Conservation (phyloP, 495 filamentous ascomycete species). For the Geoglossum glabrum region DNA sequence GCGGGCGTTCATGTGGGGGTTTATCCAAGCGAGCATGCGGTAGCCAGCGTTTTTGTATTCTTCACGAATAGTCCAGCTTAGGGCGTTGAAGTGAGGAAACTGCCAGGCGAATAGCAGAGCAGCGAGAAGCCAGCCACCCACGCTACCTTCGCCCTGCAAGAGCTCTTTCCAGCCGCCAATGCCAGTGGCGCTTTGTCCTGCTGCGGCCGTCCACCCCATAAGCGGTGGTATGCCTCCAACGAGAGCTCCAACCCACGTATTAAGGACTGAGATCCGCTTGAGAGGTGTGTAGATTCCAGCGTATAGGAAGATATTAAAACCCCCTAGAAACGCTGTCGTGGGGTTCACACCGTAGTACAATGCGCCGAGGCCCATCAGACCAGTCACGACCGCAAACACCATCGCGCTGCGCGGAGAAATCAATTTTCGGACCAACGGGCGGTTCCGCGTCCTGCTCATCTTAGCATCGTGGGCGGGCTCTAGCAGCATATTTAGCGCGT, state of each 20-base stretch:
- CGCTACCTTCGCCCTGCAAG: conserved; percentile 43
- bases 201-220: conserved; percentile 95
- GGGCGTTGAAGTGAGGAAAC: conserved; percentile 90
- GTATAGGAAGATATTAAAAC: conserved; percentile 69
- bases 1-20: conserved; percentile 61
- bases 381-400: conserved; percentile 55
- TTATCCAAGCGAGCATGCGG: conserved; percentile 77
- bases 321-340: conserved; percentile 71
- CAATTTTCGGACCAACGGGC: conserved; percentile 71
- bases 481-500: conserved; percentile 91
- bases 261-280: conserved; percentile 69
- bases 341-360: conserved; percentile 87
- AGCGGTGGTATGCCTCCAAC: conserved; percentile 86
- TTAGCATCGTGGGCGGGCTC: conserved; percentile 77
- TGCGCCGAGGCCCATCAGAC: conserved; percentile 38
- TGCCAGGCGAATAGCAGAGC: conserved; percentile 85
- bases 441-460: conserved; percentile 79
- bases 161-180: conserved; percentile 59
- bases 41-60: conserved; percentile 82
- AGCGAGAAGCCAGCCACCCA: conserved; percentile 81
- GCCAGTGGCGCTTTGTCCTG: conserved; percentile 64
- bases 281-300: conserved; percentile 83
- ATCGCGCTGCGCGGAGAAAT: conserved; percentile 56
- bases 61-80: conserved; percentile 69
- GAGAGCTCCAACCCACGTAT: conserved; percentile 88